Evolutionary conservation across 805 yeast genomes (phyloP).

Genomic region (Kuraishia piskuri): DNA sequence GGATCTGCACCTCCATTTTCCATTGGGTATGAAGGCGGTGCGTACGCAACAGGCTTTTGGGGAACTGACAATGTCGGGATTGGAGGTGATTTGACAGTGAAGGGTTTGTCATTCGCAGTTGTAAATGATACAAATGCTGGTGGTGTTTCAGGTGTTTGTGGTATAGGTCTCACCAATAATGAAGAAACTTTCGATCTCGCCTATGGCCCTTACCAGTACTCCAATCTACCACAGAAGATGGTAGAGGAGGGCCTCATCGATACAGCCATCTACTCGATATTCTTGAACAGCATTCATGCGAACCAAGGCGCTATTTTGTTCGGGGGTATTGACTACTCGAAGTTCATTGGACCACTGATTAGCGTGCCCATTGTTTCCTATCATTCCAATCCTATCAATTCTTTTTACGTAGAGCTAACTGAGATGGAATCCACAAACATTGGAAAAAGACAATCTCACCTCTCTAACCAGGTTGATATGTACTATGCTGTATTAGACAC

Average conservation of each 20-base stretch:
- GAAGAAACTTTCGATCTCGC: neutral
- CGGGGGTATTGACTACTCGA: slow-evolving; percentile 59
- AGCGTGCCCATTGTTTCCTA: slow-evolving; percentile 26
- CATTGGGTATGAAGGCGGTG: slow-evolving; percentile 40
- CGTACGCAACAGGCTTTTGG: slow-evolving; percentile 43
- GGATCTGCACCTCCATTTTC: slow-evolving; percentile 29
- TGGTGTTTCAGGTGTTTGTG: slow-evolving; percentile 49
- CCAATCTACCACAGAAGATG: slow-evolving; percentile 1
- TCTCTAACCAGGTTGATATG: neutral
- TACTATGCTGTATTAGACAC: slow-evolving; percentile 40
- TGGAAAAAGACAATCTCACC: neutral
- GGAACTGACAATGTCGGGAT: slow-evolving; percentile 52
- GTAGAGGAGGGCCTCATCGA: slow-evolving; percentile 16
- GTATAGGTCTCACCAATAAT: neutral
- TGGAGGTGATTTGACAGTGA: slow-evolving; percentile 34
- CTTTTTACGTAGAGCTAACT: neutral
- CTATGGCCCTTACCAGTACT: neutral
- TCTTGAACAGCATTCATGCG: slow-evolving; percentile 13
- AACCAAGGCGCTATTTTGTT: slow-evolving; percentile 32
- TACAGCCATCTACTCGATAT: slow-evolving; percentile 19
- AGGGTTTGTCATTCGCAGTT: slow-evolving; percentile 53
- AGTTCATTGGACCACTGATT: slow-evolving; percentile 37
- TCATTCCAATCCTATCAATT: neutral
- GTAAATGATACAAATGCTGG: slow-evolving; percentile 48
- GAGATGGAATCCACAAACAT: neutral